Conservation (phyloP, 768 basidiomycete genomes). For the Mycena capillaripes region DNA sequence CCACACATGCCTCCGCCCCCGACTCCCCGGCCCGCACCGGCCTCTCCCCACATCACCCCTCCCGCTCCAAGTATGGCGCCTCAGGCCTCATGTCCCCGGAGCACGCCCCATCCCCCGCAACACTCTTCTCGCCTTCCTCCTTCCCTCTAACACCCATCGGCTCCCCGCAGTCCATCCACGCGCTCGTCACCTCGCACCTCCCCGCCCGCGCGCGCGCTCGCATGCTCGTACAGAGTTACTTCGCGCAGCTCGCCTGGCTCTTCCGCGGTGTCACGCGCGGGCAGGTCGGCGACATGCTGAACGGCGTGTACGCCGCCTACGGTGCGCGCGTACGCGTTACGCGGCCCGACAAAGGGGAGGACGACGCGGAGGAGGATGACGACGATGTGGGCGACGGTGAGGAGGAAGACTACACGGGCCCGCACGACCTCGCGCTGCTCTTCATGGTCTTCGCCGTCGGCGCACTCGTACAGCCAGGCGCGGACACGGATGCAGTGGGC, state of each 20-base stretch:
- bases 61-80: not conserved
- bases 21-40: slow-evolving; percentile 31
- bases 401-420: slow-evolving; percentile 55
- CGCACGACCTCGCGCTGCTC: slow-evolving; percentile 65
- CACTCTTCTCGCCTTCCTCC: slow-evolving; percentile 65
- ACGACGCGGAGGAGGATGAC: slow-evolving; percentile 45
- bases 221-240: slow-evolving; percentile 59
- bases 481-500: slow-evolving; percentile 18
- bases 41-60: not conserved
- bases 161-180: slow-evolving; percentile 58
- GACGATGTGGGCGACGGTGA: slow-evolving; percentile 35
- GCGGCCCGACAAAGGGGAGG: too few relatives aligned
- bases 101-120: slow-evolving; percentile 24
- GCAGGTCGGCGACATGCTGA: slow-evolving; percentile 60
- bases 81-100: not conserved
- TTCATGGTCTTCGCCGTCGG: slow-evolving; percentile 68
- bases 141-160: slow-evolving; percentile 79
- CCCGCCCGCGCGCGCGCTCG: slow-evolving; percentile 66
- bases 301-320: slow-evolving; percentile 52
- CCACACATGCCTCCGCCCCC: slow-evolving; percentile 40
- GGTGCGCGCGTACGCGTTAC: not conserved
- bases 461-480: slow-evolving; percentile 57
- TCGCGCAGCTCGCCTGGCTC: slow-evolving; percentile 65
- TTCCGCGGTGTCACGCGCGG: slow-evolving; percentile 62
- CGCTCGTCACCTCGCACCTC: slow-evolving; percentile 66